phyloP scores from a whole-genome alignment of 2,329 filamentous ascomycete species.

The Macrophomina pseudophaseolina region DNA sequence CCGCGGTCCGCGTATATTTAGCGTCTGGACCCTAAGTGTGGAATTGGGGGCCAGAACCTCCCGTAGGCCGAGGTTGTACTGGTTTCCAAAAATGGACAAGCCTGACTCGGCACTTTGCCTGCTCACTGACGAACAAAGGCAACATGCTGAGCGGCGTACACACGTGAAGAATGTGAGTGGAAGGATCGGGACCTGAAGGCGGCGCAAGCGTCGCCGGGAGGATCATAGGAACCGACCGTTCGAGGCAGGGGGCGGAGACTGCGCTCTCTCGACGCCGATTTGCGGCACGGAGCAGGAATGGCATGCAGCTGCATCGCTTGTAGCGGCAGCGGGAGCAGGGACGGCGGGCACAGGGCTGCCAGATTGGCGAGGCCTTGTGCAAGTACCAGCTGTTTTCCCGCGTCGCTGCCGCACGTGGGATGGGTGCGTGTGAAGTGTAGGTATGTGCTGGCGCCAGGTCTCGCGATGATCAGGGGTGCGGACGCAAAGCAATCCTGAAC shows the following conservation, averaged over 20 bases:
- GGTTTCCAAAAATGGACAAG: background rate
- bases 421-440: background rate
- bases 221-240: background rate
- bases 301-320: background rate
- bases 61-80: background rate
- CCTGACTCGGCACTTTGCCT: background rate
- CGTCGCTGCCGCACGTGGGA: background rate
- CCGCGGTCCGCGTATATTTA: background rate
- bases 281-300: slow-evolving; percentile 4
- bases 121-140: background rate
- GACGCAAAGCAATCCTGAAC: background rate
- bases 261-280: background rate
- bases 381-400: background rate
- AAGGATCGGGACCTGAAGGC: background rate
- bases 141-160: background rate
- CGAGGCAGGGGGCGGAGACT: slow-evolving; percentile 8
- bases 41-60: background rate
- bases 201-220: background rate
- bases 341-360: background rate
- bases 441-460: background rate
- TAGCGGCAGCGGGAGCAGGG: background rate
- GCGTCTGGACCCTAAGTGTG: background rate
- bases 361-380: background rate
- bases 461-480: background rate
- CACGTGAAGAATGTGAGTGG: background rate